Evolutionary conservation across 352 stramenopile genomes (phyloP), one percentile per base, ranked within the genome.

Genomic region (Globisporangium perplexum): DNA sequence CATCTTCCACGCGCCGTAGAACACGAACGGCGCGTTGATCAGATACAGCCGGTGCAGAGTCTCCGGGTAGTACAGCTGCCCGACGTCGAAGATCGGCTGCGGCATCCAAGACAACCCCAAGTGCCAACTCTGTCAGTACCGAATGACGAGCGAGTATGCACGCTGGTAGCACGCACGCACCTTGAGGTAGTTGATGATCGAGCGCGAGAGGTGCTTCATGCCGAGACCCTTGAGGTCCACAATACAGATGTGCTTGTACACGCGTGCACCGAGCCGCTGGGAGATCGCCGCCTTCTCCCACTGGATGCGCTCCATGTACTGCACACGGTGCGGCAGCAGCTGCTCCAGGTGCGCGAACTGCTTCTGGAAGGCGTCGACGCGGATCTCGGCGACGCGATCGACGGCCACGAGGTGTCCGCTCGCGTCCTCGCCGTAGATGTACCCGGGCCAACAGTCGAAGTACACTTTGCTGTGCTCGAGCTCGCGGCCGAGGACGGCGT

Each of bases 221-320:
- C 72, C 75, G 24, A 93, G 64, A 0, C 77, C 78, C 22, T 86
- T 81, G 22, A 91, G 53, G 47, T 93, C 83, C 22, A 93, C 76
- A 36, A 93, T 78, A 50, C 74, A 90, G 55, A 93, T 81, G 60
- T 93, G 83, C 57, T 90, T 90, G 62, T 90, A 91, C 36, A 90
- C 78, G 31, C 75, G 69, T n/a, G 63, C 63, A 17, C 71, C 74
- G 23, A 74, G 63, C 31, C 80, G 74, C 52, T 73, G 82, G 4
- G 77, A 88, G 54, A 90, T 72, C n/a, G 74, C 76, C 4, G 53
- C 65, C 57, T 90, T 90, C 60, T 90, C 77, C 76, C 76, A 86
- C 60, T 89, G 78, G 44, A 91, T 77, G 15, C 73, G 76, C 58
- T 93, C 83, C 76, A 89, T 89, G 54, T 86, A 85, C 63, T 90